Percentiles rank a stretch among this genome's conserved stretches.
Conservation (phyloP, 208 protist species). For the Trichomonas vaginalis region DNA sequence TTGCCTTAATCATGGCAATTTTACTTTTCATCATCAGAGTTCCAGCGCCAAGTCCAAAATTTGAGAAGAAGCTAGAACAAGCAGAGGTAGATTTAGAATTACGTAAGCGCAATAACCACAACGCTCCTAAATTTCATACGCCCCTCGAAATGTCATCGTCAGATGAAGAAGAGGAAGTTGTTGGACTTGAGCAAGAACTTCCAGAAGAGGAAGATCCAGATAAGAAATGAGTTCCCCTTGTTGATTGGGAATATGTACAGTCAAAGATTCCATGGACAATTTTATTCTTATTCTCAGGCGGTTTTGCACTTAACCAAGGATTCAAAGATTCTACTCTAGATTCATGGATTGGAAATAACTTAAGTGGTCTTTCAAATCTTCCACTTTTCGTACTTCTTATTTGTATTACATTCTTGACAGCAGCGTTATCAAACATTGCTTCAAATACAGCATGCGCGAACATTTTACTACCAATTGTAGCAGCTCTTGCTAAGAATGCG, state of each 20-base stretch:
- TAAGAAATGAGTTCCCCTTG: not conserved
- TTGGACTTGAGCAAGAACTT: not conserved
- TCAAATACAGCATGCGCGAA: conserved; percentile 20
- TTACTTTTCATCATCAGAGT: conserved; percentile 8
- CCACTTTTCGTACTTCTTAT: not conserved
- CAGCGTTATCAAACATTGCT: not conserved
- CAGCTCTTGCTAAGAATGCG: not conserved
- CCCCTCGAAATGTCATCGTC: not conserved
- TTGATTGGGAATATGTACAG: conserved; percentile 16
- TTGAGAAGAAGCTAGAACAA: not conserved
- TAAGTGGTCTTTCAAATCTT: not conserved
- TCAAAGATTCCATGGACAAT: conserved; percentile 27
- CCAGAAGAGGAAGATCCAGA: not conserved
- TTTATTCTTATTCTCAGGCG: conserved; percentile 27
- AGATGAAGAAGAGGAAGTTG: not conserved
- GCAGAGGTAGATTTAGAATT: not conserved
- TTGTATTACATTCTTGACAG: not conserved
- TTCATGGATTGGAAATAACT: not conserved
- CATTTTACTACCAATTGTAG: conserved; percentile 24
- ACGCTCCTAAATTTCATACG: not conserved
- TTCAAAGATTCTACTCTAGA: conserved; percentile 11
- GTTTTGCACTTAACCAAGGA: conserved; percentile 29
- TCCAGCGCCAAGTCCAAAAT: not conserved
- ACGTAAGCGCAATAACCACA: not conserved
- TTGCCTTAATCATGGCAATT: not conserved